A percentile compares a stretch with the other conserved stretches of the same genome.
phyloP scores from a whole-genome alignment of 352 stramenopile species.

The Pythium dissimile region DNA sequence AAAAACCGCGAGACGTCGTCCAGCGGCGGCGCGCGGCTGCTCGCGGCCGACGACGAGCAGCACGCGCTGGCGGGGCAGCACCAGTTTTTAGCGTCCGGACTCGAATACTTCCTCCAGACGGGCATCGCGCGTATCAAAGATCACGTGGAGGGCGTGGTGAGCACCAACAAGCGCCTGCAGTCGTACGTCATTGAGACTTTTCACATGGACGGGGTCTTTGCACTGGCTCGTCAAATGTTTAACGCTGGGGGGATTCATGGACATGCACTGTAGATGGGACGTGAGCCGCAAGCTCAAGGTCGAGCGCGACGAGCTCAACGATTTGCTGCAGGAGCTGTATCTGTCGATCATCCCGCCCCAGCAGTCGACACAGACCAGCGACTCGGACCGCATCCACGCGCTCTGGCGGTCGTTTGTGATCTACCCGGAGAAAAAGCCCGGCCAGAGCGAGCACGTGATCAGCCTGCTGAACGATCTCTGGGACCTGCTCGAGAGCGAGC shows the following conservation, averaged over 20 bases:
- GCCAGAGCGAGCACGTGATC: conserved; percentile 71
- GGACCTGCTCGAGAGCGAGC: conserved; percentile 76
- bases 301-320: conserved; percentile 65
- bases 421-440: conserved; percentile 65
- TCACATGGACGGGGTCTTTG: too few relatives aligned
- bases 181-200: conserved; percentile 20
- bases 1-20: conserved; percentile 39
- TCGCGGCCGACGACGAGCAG: conserved; percentile 17
- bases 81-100: conserved; percentile 63
- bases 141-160: conserved; percentile 58
- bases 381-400: conserved; percentile 29
- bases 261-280: conserved; percentile 37
- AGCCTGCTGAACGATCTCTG: conserved; percentile 79
- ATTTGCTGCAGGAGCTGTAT: conserved; percentile 68
- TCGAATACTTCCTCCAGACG: conserved; percentile 80
- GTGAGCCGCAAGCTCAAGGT: conserved; percentile 70
- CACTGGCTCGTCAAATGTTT: not conserved
- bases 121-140: conserved; percentile 52
- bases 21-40: conserved; percentile 1
- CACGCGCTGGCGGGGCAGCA: conserved; percentile 54
- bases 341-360: conserved; percentile 45
- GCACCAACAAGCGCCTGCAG: conserved; percentile 47
- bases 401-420: conserved; percentile 72
- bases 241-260: not conserved
- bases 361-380: conserved; percentile 15